phyloP scores from a whole-genome alignment of 768 basidiomycete species.

The Megacollybia marginata region DNA sequence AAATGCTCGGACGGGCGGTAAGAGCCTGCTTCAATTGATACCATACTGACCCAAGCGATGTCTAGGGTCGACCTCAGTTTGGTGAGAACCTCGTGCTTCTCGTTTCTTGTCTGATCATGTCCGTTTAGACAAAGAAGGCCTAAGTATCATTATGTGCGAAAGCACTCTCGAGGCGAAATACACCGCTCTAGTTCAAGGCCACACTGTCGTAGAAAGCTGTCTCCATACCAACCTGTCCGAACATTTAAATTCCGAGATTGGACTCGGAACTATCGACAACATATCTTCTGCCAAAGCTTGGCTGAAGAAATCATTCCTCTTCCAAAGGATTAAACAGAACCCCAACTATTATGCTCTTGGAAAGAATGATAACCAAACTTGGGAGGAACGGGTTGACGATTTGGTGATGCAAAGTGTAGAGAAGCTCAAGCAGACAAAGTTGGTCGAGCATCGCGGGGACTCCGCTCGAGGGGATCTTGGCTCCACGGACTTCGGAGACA shows the following conservation, averaged over 20 bases:
- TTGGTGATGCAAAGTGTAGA: conserved; percentile 63
- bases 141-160: conserved; percentile 81
- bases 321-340: conserved; percentile 79
- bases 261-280: conserved; percentile 73
- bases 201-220: conserved; percentile 76
- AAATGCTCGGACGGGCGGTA: conserved; percentile 95
- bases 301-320: conserved; percentile 83
- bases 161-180: conserved; percentile 66
- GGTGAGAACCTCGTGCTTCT: conserved; percentile 33
- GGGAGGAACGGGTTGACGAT: conserved; percentile 66
- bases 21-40: conserved; percentile 3
- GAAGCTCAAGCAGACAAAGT: conserved; percentile 50
- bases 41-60: not conserved
- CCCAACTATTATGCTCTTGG: conserved; percentile 66
- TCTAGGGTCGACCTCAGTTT: conserved; percentile 84
- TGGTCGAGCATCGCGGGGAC: conserved; percentile 43
- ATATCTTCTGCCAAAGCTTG: conserved; percentile 69
- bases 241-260: conserved; percentile 92
- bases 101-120: not conserved
- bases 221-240: conserved; percentile 80
- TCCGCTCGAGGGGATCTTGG: conserved; percentile 32
- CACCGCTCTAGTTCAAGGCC: conserved; percentile 57
- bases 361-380: conserved; percentile 48
- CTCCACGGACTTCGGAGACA: conserved; percentile 74
- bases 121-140: conserved; percentile 66